Evolutionary conservation across 805 yeast species (phyloP).

Genomic region (Maudiozyma barnettii): DNA sequence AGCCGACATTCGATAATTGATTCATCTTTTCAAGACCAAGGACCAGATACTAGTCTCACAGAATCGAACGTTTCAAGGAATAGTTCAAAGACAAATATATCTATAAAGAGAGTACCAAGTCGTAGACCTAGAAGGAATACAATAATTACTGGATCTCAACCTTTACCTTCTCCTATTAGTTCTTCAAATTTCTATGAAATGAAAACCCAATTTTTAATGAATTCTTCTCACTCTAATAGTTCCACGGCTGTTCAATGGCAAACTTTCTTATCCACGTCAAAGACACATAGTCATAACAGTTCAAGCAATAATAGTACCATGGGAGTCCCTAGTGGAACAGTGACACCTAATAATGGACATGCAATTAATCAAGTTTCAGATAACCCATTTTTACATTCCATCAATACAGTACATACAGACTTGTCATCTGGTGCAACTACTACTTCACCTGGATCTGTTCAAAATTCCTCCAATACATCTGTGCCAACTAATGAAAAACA

Average conservation of each 20-base stretch:
- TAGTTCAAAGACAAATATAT: slow-evolving; percentile 3
- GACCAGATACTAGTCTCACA: background rate
- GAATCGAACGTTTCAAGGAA: background rate
- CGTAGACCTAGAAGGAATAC: slow-evolving; percentile 60
- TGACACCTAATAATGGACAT: background rate
- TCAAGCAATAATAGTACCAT: background rate
- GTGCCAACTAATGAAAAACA: slow-evolving; percentile 6
- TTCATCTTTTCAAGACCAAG: background rate
- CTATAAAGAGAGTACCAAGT: slow-evolving; percentile 11
- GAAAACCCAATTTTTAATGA: slow-evolving; percentile 22
- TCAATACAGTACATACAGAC: background rate
- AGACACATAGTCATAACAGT: background rate
- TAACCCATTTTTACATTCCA: slow-evolving; percentile 1
- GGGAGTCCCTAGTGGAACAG: background rate
- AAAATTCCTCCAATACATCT: background rate
- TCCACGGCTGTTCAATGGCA: slow-evolving; percentile 5
- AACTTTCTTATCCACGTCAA: background rate
- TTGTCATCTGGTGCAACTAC: background rate
- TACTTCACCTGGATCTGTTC: background rate
- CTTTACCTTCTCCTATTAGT: slow-evolving; percentile 79
- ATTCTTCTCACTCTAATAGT: slow-evolving; percentile 7
- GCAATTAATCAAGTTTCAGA: background rate
- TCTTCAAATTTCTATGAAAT: slow-evolving; percentile 34
- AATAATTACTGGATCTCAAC: slow-evolving; percentile 83
- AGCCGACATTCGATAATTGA: background rate